Percentiles rank a stretch among this genome's conserved stretches.
Evolutionary conservation across 768 basidiomycete genomes (phyloP).

Genomic region (Lentinus brumalis): DNA sequence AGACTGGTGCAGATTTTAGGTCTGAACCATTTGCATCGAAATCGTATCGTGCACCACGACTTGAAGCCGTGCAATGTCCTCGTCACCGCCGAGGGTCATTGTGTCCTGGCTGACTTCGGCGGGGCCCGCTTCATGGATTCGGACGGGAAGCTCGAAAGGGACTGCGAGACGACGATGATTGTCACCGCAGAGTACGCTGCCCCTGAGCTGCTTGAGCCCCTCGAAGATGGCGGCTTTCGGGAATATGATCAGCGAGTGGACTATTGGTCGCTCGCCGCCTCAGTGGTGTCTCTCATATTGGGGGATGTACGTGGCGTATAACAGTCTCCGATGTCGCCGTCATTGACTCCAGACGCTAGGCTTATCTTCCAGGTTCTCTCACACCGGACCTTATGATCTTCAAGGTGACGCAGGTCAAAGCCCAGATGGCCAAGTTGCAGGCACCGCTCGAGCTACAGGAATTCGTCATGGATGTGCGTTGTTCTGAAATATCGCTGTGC

Average conservation of each 20-base stretch:
- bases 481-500: neutral
- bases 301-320: conserved; percentile 15
- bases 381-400: neutral
- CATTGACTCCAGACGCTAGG: neutral
- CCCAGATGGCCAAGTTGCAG: neutral
- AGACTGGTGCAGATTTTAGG: conserved; percentile 22
- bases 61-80: conserved; percentile 56
- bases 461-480: conserved; percentile 10
- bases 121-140: conserved; percentile 47
- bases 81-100: conserved; percentile 34
- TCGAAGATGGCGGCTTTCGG: conserved; percentile 24
- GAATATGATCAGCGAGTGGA: conserved; percentile 52
- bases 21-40: conserved; percentile 45
- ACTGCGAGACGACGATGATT: conserved; percentile 4
- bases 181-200: conserved; percentile 26
- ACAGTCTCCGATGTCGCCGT: neutral
- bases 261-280: conserved; percentile 52
- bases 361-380: neutral
- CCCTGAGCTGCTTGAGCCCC: conserved; percentile 21
- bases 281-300: conserved; percentile 42
- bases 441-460: neutral
- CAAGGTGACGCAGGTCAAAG: neutral
- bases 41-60: conserved; percentile 59
- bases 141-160: conserved; percentile 30
- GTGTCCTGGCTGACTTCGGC: conserved; percentile 62